phyloP scores from a whole-genome alignment of 2,329 filamentous ascomycete genomes.

The Neophaeococcomyces aloes region DNA sequence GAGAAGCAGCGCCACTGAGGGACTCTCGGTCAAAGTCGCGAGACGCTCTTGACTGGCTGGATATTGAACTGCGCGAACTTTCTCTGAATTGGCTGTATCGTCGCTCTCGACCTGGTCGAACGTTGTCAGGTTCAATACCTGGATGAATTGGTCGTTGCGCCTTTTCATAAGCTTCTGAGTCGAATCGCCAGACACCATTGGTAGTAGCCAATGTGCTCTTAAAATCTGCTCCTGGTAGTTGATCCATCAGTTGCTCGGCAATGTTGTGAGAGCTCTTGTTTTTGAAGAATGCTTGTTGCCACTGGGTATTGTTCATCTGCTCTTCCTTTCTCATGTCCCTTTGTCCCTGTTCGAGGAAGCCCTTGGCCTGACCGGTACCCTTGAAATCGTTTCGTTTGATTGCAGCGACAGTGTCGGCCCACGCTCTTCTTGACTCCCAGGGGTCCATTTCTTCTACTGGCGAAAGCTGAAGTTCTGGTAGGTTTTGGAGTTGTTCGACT shows the following conservation, averaged over 20 bases:
- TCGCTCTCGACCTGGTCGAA: not conserved
- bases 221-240: slow-evolving; percentile 1
- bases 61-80: not conserved
- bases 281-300: slow-evolving; percentile 77
- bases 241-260: not conserved
- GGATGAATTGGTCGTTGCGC: slow-evolving; percentile 15
- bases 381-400: slow-evolving; percentile 81
- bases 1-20: not conserved
- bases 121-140: slow-evolving; percentile 14
- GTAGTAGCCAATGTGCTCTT: not conserved
- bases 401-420: slow-evolving; percentile 71
- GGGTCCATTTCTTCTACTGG: slow-evolving; percentile 71
- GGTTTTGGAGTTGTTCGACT: slow-evolving; percentile 46
- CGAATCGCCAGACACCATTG: slow-evolving; percentile 2
- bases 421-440: slow-evolving; percentile 78
- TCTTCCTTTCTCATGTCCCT: slow-evolving; percentile 65
- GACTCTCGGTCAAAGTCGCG: not conserved
- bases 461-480: slow-evolving; percentile 58
- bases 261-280: not conserved
- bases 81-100: slow-evolving; percentile 2
- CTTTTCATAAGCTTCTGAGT: slow-evolving; percentile 1
- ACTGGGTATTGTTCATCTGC: slow-evolving; percentile 60
- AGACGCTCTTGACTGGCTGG: not conserved
- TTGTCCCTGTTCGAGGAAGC: slow-evolving; percentile 82
- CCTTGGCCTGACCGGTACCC: slow-evolving; percentile 64